These are phyloP conservation scores for Aspergillus ochraceus DNA, from an alignment of 2,329 filamentous ascomycete species.

Conservation along the genomic window DNA sequence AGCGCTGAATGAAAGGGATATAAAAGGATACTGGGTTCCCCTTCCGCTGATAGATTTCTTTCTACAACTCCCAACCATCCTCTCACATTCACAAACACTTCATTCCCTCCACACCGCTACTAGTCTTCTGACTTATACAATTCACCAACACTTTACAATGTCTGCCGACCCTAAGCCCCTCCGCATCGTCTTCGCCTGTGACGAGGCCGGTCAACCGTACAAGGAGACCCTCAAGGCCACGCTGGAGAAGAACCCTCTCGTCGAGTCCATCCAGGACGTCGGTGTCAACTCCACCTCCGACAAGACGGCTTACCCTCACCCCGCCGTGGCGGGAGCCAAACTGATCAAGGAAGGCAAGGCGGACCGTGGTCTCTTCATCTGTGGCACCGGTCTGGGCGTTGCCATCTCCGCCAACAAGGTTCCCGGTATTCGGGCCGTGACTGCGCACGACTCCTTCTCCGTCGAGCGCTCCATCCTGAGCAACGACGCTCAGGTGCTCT, in stretches of 20 bases:
- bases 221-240: constrained; percentile 75
- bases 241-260: constrained; percentile 66
- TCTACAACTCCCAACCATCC: not conserved
- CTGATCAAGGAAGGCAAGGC: constrained; percentile 52
- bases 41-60: not conserved
- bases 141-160: constrained; percentile 23
- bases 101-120: not conserved
- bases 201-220: constrained; percentile 75
- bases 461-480: constrained; percentile 78
- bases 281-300: constrained; percentile 66
- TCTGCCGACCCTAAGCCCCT: constrained; percentile 42
- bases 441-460: constrained; percentile 81
- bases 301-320: constrained; percentile 79
- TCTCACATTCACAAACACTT: not conserved
- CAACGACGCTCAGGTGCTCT: constrained; percentile 85
- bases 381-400: constrained; percentile 82
- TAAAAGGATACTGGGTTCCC: constrained; percentile 3
- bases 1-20: not conserved
- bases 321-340: constrained; percentile 70
- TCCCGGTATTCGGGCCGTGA: constrained; percentile 80
- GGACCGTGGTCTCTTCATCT: constrained; percentile 76
- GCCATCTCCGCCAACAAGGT: constrained; percentile 90
- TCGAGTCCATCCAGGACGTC: constrained; percentile 70
- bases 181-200: constrained; percentile 63
- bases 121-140: constrained; percentile 2